Conservation (phyloP, 2,329 filamentous ascomycete genomes). For the Neofusicoccum laricinum region DNA sequence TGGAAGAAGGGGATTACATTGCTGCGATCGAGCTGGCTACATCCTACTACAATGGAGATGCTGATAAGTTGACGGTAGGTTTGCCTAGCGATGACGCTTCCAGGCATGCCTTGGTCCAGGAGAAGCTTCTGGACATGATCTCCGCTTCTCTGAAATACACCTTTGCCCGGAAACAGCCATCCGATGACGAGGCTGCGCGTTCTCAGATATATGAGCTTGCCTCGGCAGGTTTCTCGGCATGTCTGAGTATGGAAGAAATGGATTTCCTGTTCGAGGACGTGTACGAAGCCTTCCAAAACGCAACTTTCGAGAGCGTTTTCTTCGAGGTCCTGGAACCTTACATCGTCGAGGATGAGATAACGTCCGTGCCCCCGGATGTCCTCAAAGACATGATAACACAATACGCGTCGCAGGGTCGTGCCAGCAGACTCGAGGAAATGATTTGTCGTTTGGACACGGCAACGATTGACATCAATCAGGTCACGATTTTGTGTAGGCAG, state of each 20-base stretch:
- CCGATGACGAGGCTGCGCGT: conserved; percentile 50
- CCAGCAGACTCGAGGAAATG: conserved; percentile 83
- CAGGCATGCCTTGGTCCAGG: conserved; percentile 77
- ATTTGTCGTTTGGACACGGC: conserved; percentile 88
- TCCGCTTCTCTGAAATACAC: conserved; percentile 86
- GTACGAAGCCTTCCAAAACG: conserved; percentile 85
- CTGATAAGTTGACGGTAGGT: conserved; percentile 92
- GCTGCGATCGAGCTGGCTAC: conserved; percentile 87
- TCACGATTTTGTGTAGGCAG: conserved; percentile 86
- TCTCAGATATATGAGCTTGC: conserved; percentile 72
- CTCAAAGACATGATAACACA: conserved; percentile 83
- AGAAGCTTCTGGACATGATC: conserved; percentile 92
- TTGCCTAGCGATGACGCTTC: conserved; percentile 77
- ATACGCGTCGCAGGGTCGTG: conserved; percentile 72
- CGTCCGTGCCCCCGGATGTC: conserved; percentile 72
- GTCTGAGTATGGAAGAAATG: conserved; percentile 70
- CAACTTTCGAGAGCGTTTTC: conserved; percentile 70
- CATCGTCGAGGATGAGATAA: conserved; percentile 75
- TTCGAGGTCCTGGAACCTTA: conserved; percentile 85
- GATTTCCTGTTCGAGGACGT: conserved; percentile 90
- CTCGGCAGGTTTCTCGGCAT: conserved; percentile 79
- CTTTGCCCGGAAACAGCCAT: conserved; percentile 63
- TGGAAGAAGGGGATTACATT: conserved; percentile 96
- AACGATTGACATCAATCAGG: conserved; percentile 91
- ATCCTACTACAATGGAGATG: conserved; percentile 83